Evolutionary conservation across 345 rosid species (phyloP), one percentile per base, ranked within the genome.

Genomic region (Toxicodendron radicans): DNA sequence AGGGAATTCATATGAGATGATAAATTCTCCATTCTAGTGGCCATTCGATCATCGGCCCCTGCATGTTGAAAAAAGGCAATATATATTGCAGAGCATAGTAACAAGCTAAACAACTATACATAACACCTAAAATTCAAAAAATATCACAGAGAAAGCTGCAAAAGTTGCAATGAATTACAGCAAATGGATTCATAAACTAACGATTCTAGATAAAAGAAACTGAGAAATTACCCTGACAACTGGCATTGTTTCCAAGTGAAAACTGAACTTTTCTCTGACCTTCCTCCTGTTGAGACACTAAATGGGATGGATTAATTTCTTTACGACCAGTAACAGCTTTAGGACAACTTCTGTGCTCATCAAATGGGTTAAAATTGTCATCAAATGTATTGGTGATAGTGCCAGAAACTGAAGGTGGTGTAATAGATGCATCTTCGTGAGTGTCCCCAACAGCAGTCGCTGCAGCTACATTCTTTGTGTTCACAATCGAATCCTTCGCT

Each of bases 1-100:
- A 87, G 81, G 75, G 90, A 91, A 86, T 80, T 80, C 79, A 85
- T 70, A 83, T 85, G 86, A 90, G 88, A 81, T 80, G 82, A 79
- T 75, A 85, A 81, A 75, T 78, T 81, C 79, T 86, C 86, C 79
- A 79, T 73, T 73, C 76, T 77, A 85, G 88, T 73, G 83, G 80
- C 87, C 89, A 83, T 76, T 74, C 61, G 79, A 81, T 81, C 87
- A 75, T 72, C 53, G 78, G 82, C 87, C 85, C 89, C 89, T 86
- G 83, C 88, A 84, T 72, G 74, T 80, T 72, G 58, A 78, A 79
- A 79, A 51, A 80, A 76, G 69, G 73, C 70, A 73, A 65, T 64
- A 81, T 81, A 74, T 72, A 77, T 79, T 12, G 72, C 62, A 73
- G 66, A 66, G 75, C 65, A 85, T 13, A 68, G 62, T 59, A 79